phyloP scores from a whole-genome alignment of 768 basidiomycete genomes.

The Termitomyces heimii region DNA sequence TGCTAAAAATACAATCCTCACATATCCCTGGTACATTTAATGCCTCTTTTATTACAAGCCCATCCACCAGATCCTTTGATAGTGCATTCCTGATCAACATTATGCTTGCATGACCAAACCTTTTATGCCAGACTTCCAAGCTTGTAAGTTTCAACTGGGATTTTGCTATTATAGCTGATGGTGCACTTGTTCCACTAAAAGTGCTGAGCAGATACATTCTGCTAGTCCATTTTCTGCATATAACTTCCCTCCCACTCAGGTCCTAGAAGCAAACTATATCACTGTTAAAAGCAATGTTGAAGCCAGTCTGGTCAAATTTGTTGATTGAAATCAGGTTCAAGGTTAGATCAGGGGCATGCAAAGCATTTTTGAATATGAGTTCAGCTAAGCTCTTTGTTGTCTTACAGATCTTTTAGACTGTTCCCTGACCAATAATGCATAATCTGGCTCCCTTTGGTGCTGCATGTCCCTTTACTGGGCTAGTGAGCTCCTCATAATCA shows the following conservation, averaged over 20 bases:
- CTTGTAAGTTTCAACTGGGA: neutral
- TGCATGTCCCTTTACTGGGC: neutral
- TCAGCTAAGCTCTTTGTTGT: neutral
- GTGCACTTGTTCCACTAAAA: neutral
- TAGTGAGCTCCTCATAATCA: neutral
- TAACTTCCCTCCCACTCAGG: neutral
- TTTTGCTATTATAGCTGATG: neutral
- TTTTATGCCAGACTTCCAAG: neutral
- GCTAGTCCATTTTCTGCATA: neutral
- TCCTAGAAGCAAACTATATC: neutral
- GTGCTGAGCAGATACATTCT: neutral
- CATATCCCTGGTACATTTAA: neutral
- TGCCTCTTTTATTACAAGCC: neutral
- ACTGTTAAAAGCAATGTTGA: neutral
- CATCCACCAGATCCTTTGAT: neutral
- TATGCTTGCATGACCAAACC: neutral
- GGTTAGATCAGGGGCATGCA: neutral
- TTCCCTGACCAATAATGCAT: neutral
- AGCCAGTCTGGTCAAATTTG: neutral
- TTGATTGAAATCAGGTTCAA: neutral
- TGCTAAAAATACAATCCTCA: neutral
- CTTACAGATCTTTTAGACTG: neutral
- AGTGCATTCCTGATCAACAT: neutral
- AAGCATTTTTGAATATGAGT: neutral
- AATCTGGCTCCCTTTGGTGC: neutral